Base-by-base conservation (phyloP, 2,329 filamentous ascomycete species). In the Cladosporium austrohemisphaericum region DNA sequence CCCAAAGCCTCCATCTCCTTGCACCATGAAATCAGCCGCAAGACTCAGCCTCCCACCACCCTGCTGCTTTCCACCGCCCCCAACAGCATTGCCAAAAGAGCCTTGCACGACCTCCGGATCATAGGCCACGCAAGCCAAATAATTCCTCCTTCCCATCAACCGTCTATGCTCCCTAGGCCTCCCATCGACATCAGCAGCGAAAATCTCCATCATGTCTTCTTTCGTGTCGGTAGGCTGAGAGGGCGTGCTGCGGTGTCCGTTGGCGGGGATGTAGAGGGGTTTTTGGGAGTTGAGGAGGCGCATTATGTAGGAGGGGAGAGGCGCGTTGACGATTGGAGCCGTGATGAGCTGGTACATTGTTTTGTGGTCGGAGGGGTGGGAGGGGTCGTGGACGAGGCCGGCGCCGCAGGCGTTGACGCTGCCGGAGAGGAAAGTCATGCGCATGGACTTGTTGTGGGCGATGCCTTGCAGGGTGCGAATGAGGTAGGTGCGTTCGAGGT, bases 131-230 rank as follows among this genome's bases (percentile, higher is more conserved):
- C 94, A 85, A 1, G 92, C 89, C 10, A 92, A 84, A 64, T 97
- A 98, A 65, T 96, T 97, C 51, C 93, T 78, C 33, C 92, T 77
- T 1, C 86, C 89, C 90, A 98, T 98, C 44, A 98, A 79, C 63
- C 92, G 87, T 72, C 91, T 91, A 64, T 91, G 77, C 68, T 96
- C 92, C 38, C 91, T 79, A 1, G 83, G 76, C 28, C 81, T 76
- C n/a, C 93, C 92, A 47, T 85, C 88, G 13, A 93, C 89, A 60
- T 98, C 93, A 6, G 85, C 88, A 62, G 93, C 89, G 78, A 98
- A 98, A 58, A 98, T 94, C 74, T 98, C 93, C 87, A 98, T 95
- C 93, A 98, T 98, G 71, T 98, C 93, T 69, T 98, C 93, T 70
- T 98, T 97, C 38, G 93, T 98, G 67, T 98, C 93, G 1, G 84